phyloP scores from a whole-genome alignment of 352 stramenopile species.

The Globisporangium solare region DNA sequence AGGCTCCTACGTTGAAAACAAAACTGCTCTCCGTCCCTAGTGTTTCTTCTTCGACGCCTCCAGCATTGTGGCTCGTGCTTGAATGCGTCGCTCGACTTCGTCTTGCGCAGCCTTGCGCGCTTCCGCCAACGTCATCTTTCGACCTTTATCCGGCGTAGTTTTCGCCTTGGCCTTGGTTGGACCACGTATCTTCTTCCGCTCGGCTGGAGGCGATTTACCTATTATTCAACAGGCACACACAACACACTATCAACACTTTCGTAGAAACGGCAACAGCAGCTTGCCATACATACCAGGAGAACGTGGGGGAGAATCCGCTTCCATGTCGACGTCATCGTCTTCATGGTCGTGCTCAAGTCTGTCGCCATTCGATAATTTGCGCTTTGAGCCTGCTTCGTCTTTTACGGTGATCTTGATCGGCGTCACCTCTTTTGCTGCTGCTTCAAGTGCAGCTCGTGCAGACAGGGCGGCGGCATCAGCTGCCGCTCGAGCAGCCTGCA shows the following conservation, averaged over 20 bases:
- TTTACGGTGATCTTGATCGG: constrained; percentile 11
- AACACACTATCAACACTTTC: constrained; percentile 20
- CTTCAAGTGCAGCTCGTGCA: constrained; percentile 65
- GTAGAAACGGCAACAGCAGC: not conserved
- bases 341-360: constrained; percentile 27
- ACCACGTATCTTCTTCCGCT: constrained; percentile 46
- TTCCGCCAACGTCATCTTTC: constrained; percentile 49
- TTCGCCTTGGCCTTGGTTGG: constrained; percentile 31
- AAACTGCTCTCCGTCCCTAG: constrained; percentile 13
- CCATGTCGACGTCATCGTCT: constrained; percentile 59
- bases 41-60: constrained; percentile 69
- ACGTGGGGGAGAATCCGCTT: constrained; percentile 31
- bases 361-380: constrained; percentile 20
- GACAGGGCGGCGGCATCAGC: constrained; percentile 61
- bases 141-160: constrained; percentile 20
- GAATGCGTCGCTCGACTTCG: constrained; percentile 61
- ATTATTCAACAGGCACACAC: constrained; percentile 13
- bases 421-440: constrained; percentile 39
- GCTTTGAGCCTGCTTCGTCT: constrained; percentile 37
- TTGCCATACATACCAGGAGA: constrained; percentile 28
- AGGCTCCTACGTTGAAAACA: too few species aligned
- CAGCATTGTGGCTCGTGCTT: constrained; percentile 53
- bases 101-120: constrained; percentile 65
- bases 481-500: constrained; percentile 53
- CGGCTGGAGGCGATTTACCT: constrained; percentile 23